A percentile compares a stretch with the other conserved stretches of the same genome.
These are phyloP conservation scores for Aspergillus oerlinghausenensis DNA, from an alignment of 2,329 filamentous ascomycete genomes.

Conservation along the genomic window DNA sequence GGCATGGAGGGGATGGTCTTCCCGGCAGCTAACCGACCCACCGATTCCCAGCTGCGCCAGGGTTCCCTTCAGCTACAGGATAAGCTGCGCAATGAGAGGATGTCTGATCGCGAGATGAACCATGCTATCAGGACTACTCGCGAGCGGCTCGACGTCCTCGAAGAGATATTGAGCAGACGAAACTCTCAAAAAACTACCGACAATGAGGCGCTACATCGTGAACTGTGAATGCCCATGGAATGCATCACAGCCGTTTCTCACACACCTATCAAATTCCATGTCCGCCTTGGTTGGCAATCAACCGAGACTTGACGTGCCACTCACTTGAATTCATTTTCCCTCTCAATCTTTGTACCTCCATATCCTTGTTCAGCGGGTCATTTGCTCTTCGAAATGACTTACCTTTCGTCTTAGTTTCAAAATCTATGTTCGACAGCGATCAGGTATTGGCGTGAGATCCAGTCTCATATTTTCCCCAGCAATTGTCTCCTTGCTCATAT, in stretches of 20 bases:
- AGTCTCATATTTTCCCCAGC: neutral
- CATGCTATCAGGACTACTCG: conserved; percentile 83
- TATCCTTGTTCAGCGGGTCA: neutral
- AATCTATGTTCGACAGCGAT: neutral
- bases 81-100: conserved; percentile 58
- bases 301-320: neutral
- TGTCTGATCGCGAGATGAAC: conserved; percentile 69
- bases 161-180: conserved; percentile 63
- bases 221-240: conserved; percentile 15
- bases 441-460: neutral
- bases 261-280: neutral
- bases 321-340: neutral
- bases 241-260: neutral
- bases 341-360: neutral
- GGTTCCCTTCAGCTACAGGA: conserved; percentile 33
- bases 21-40: conserved; percentile 25
- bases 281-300: neutral
- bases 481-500: conserved; percentile 4
- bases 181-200: conserved; percentile 28
- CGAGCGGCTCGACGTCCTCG: conserved; percentile 72
- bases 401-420: neutral
- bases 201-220: conserved; percentile 17
- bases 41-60: conserved; percentile 42
- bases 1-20: conserved; percentile 58
- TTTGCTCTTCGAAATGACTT: neutral